Conservation (phyloP, 257 asterid species). For the Capsicum pubescens region DNA sequence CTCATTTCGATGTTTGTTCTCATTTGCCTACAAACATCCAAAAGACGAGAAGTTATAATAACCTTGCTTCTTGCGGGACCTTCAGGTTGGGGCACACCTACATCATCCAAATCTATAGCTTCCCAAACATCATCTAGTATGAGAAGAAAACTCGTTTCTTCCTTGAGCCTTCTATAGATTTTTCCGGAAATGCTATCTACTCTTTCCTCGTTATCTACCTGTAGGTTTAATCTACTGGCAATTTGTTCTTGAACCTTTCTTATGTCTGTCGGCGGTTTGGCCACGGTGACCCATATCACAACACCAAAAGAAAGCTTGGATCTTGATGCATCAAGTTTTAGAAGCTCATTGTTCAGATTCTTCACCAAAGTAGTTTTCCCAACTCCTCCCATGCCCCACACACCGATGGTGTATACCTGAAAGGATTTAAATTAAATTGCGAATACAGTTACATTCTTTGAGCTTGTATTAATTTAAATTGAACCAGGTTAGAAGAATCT, state of each 20-base stretch:
- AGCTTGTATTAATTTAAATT: too few species aligned
- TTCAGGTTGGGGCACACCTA: too few species aligned
- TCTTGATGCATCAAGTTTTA: background rate
- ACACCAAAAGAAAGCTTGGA: background rate
- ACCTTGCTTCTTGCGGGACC: too few species aligned
- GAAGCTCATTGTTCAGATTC: background rate
- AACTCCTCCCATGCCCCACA: background rate
- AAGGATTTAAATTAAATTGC: background rate
- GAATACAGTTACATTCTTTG: too few species aligned
- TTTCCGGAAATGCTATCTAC: background rate
- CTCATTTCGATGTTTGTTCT: too few species aligned
- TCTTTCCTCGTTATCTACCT: background rate
- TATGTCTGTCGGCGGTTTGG: constrained; percentile 10
- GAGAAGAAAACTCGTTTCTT: too few species aligned
- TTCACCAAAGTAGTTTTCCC: background rate
- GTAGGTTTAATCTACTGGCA: constrained; percentile 5
- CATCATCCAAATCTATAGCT: too few species aligned
- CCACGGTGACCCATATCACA: constrained; percentile 2
- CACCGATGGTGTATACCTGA: constrained; percentile 7
- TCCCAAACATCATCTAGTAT: too few species aligned
- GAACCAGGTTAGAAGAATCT: background rate
- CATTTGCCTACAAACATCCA: too few species aligned
- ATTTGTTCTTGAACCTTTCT: constrained; percentile 22
- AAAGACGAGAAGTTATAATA: too few species aligned
- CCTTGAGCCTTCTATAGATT: constrained; percentile 7